Evolutionary conservation across 225 moss, liverwort and hornwort species (phyloP).

Genomic region (Neckera pumila): DNA sequence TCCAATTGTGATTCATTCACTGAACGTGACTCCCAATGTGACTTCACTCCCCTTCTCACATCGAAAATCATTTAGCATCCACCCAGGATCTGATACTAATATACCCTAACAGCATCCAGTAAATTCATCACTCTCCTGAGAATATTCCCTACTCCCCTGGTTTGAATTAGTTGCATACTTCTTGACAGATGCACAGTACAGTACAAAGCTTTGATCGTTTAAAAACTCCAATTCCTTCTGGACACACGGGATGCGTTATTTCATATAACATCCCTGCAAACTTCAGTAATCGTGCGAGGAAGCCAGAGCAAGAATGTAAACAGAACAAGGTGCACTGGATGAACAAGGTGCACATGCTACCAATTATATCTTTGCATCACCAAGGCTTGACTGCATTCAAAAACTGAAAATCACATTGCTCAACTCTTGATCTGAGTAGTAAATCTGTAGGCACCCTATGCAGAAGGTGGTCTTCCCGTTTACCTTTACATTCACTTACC

Average conservation of each 20-base stretch:
- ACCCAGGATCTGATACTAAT: background rate
- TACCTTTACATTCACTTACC: slow-evolving; percentile 19
- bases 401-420: background rate
- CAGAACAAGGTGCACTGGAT: background rate
- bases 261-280: background rate
- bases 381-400: background rate
- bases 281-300: background rate
- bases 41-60: background rate
- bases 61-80: background rate
- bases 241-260: background rate
- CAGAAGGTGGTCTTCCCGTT: slow-evolving; percentile 5
- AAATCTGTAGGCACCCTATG: background rate
- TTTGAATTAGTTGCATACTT: background rate
- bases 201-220: background rate
- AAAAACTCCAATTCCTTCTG: background rate
- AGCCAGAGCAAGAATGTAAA: background rate
- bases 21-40: background rate
- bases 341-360: background rate
- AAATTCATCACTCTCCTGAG: background rate
- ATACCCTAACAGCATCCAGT: background rate
- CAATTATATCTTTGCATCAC: background rate
- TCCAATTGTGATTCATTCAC: background rate
- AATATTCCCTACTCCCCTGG: background rate
- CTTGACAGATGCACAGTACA: background rate
- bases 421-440: background rate